These are phyloP conservation scores for Synchytrium microbalum DNA, from an alignment of 371 early-diverging fungal genomes.

Conservation along the genomic window DNA sequence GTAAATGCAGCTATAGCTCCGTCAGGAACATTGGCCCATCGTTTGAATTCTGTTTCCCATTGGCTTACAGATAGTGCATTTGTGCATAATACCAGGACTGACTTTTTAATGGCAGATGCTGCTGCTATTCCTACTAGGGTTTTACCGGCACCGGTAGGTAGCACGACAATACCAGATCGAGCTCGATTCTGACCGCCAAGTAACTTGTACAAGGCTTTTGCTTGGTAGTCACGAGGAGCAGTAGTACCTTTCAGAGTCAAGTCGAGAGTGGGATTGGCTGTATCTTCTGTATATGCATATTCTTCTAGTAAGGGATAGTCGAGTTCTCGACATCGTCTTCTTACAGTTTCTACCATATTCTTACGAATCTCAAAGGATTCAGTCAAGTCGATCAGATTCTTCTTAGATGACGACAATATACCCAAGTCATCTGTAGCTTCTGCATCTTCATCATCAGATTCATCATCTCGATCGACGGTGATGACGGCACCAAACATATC, in stretches of 20 bases:
- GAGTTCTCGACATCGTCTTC: conserved; percentile 89
- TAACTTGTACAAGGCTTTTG: conserved; percentile 98
- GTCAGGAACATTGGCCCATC: conserved; percentile 91
- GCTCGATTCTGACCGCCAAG: conserved; percentile 96
- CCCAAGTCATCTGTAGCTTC: conserved; percentile 4
- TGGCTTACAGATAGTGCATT: conserved; percentile 92
- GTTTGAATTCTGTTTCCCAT: conserved; percentile 95
- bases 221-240: conserved; percentile 96
- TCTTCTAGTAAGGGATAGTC: conserved; percentile 98
- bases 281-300: conserved; percentile 97
- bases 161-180: conserved; percentile 97
- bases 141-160: conserved; percentile 99
- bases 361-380: conserved; percentile 84
- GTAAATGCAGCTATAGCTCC: conserved; percentile 95
- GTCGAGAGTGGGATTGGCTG: conserved; percentile 71
- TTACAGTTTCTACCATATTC: conserved; percentile 76
- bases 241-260: conserved; percentile 97
- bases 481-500: conserved; percentile 35
- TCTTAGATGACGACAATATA: not conserved
- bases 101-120: conserved; percentile 97
- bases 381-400: conserved; percentile 13
- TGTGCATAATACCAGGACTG: conserved; percentile 95
- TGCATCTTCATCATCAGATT: conserved; percentile 56
- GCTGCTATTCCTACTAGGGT: conserved; percentile 99
- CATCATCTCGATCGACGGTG: conserved; percentile 24